Base-by-base conservation (phyloP, 768 basidiomycete species). In the Suillus tomentosus region DNA sequence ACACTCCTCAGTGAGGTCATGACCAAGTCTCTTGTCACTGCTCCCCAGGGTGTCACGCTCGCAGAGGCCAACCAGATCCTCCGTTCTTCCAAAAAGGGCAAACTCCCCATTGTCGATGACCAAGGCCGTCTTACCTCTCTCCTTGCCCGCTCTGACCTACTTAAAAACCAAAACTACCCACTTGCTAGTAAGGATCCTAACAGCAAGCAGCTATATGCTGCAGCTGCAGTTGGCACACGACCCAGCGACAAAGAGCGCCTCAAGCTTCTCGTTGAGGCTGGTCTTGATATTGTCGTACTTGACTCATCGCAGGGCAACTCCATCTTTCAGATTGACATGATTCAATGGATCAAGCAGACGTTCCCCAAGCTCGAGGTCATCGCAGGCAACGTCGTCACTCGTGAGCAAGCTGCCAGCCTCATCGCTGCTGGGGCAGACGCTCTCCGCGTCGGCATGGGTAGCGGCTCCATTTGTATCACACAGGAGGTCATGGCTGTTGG, bases 401-500 rank as follows among this genome's bases (percentile, higher is more conserved):
- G 97, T 63, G 96, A 97, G 73, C 97, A 99, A 74, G 96, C 97
- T 1, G 97, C 97, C 17, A 87, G 82, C 31, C 87, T 99, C 65
- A 98, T 99, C 69, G 88, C 84, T 13, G 96, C 95, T 3, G 97
- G 97, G 50, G 97, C 96, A 3, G 97, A 99, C 70, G 96, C 84
- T n/a, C 84, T 99, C 10, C 90, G 95, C 27, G 84, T 99, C 43
- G 97, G 97, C 48, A 99, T 99, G 97, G 97, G 97, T 43, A 93
- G 91, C 10, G 97, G 97, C 11, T 96, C 94, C 6, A 99, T 99
- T 73, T 99, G 97, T 76, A 99, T 99, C 79, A 99, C 97, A 5
- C 97, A 99, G 78, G 97, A 99, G 74, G 92, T 99, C 71, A 99
- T 98, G 93, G 97, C 97, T 13, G 96, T 99, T 60, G 97, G 97